Evolutionary conservation across 2,329 filamentous ascomycete genomes (phyloP).

Genomic region (Xylariales sp.): DNA sequence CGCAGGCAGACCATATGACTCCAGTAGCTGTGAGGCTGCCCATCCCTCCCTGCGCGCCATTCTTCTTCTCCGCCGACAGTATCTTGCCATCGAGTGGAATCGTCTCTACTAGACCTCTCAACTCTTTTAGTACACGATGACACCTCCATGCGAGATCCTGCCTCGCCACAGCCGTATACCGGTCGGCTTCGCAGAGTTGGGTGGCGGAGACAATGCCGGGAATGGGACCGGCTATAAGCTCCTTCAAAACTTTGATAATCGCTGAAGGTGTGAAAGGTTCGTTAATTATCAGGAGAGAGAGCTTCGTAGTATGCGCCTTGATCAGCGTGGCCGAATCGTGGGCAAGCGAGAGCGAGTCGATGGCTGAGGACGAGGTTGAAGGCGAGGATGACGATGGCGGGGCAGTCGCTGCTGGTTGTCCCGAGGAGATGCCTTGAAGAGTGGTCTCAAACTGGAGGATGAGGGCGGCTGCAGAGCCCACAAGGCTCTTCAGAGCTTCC

Average conservation of each 20-base stretch:
- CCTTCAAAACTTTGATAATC: constrained; percentile 63
- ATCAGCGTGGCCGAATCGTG: constrained; percentile 69
- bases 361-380: constrained; percentile 13
- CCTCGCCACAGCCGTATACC: constrained; percentile 61
- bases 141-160: constrained; percentile 59
- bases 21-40: constrained; percentile 65
- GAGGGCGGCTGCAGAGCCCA: constrained; percentile 32
- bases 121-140: constrained; percentile 56
- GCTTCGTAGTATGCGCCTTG: constrained; percentile 78
- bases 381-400: constrained; percentile 11
- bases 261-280: constrained; percentile 81
- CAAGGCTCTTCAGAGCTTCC: constrained; percentile 31
- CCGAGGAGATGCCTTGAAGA: constrained; percentile 33
- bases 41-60: constrained; percentile 36
- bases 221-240: constrained; percentile 69
- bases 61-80: constrained; percentile 41
- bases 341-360: constrained; percentile 63
- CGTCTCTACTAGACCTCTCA: constrained; percentile 54
- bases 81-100: constrained; percentile 57
- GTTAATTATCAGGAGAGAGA: constrained; percentile 82
- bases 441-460: constrained; percentile 38
- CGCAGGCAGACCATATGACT: constrained; percentile 79
- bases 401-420: constrained; percentile 14
- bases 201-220: constrained; percentile 70
- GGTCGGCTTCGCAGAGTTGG: constrained; percentile 56